Evolutionary conservation across 2,329 filamentous ascomycete species (phyloP).

Genomic region (Cercospora sesami): DNA sequence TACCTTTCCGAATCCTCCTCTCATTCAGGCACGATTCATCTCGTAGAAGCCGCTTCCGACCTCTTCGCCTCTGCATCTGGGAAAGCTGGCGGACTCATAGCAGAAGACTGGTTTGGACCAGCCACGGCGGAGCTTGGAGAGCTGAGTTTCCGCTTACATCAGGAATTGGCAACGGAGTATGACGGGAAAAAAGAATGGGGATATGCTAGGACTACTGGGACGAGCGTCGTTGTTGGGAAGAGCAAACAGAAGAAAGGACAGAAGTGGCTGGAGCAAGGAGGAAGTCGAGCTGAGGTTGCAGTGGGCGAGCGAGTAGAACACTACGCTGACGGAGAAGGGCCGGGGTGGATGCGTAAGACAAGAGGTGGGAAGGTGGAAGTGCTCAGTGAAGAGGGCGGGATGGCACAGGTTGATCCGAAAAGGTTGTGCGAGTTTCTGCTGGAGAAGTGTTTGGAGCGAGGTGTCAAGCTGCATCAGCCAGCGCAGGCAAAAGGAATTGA

Average conservation of each 20-base stretch:
- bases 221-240: conserved; percentile 52
- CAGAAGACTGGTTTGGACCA: conserved; percentile 59
- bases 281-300: conserved; percentile 60
- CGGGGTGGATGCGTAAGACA: conserved; percentile 60
- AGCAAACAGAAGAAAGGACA: conserved; percentile 31
- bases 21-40: conserved; percentile 48
- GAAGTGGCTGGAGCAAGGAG: conserved; percentile 67
- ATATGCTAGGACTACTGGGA: conserved; percentile 59
- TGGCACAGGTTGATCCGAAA: conserved; percentile 68
- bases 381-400: conserved; percentile 61
- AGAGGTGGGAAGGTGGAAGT: conserved; percentile 59
- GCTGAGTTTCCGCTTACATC: conserved; percentile 70
- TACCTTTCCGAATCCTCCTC: conserved; percentile 57
- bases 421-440: conserved; percentile 67
- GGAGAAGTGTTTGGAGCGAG: conserved; percentile 55
- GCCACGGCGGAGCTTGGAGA: conserved; percentile 58
- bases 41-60: conserved; percentile 58
- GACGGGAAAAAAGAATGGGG: conserved; percentile 61
- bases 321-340: conserved; percentile 42
- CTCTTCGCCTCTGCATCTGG: conserved; percentile 75
- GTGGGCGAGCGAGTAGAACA: conserved; percentile 37
- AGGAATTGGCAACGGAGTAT: conserved; percentile 60
- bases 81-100: conserved; percentile 71
- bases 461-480: conserved; percentile 67
- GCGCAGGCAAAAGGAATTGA: conserved; percentile 57